Evolutionary conservation across 177 flowering plant genomes (phyloP), one percentile per base, ranked within the genome.

Genomic region (Vitis hybrid): DNA sequence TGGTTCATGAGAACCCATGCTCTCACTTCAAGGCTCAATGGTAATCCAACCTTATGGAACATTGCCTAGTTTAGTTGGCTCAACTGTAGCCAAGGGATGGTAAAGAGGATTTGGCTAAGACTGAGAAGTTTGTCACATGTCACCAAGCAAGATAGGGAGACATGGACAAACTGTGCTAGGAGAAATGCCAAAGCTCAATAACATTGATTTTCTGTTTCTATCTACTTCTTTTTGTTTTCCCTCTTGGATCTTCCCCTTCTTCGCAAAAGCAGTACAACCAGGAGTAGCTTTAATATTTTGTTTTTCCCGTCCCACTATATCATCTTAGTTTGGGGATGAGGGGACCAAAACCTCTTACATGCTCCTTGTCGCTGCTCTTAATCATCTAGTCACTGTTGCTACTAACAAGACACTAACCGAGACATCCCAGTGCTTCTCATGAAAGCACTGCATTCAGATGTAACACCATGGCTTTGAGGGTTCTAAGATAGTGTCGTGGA

Each of bases 101-200:
- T 10, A 55, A 4, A 19, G 48, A 33, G 29, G 21, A 56, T 51
- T 1, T 49, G 60, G 75, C 55, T 11, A 3, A 52, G 16, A 65
- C 12, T 26, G 39, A 62, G 31, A 71, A 33, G 13, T 50, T 31
- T 33, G 61, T 72, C 78, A 75, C 76, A 75, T 75, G 78, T 58
- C 63, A 62, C 22, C 56, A 6, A 33, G 68, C 62, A 67, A 49
- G 67, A 66, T 31, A 52, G 22, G 77, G 75, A 66, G 76, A 79
- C 82, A 75, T 48, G 12, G 74, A 79, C 79, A 79, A 75, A 59
- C 3, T 73, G 72, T 75, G 79, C 67, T 64, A 48, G 72, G 66
- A 64, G 64, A 75, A 66, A 62, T 60, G 49, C 66, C 78, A 65
- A 75, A 62, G 49, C 61, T 52, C 29, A 50, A 60, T 57, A 49